Percentiles rank a stretch among this genome's conserved stretches.
Conservation (phyloP, 225 moss, liverwort and hornwort genomes). For the Takakia lepidozioides region DNA sequence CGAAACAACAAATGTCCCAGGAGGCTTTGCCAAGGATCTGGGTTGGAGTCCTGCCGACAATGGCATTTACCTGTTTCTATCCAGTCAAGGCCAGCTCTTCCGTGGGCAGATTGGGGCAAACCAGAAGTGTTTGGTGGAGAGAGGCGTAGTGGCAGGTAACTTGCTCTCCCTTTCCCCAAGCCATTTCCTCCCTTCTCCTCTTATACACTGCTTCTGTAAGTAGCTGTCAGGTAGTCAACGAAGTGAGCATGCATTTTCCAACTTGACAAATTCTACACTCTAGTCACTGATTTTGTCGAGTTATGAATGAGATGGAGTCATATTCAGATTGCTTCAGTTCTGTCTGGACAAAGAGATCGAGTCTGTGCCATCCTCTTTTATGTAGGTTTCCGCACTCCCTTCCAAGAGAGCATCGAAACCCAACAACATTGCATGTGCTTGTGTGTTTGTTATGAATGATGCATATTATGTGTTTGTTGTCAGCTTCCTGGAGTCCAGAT, state of each 20-base stretch:
- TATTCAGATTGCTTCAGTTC: no score
- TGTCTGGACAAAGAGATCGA: no score
- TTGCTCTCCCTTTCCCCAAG: no score
- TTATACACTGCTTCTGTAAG: no score
- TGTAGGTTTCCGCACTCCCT: background rate
- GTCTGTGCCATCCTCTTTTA: background rate
- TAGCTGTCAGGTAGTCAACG: no score
- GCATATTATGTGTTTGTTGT: slow-evolving; percentile 1
- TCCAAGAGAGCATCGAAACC: no score
- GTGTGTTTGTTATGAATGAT: slow-evolving; percentile 1
- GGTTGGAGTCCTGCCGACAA: slow-evolving; percentile 72
- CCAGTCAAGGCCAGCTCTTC: slow-evolving; percentile 57
- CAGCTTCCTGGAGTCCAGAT: slow-evolving; percentile 94
- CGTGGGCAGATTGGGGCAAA: slow-evolving; percentile 60
- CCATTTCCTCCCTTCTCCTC: no score
- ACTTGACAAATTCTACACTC: no score
- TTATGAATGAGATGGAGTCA: no score
- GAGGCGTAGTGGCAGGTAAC: slow-evolving; percentile 73
- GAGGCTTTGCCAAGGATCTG: slow-evolving; percentile 59
- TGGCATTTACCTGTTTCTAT: slow-evolving; percentile 55
- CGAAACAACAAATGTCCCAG: slow-evolving; percentile 50
- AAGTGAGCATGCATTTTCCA: no score
- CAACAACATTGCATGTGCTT: no score
- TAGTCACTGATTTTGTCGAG: no score
- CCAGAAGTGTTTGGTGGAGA: slow-evolving; percentile 39